Evolutionary conservation across 306 rosid genomes (phyloP).

Genomic region (Crotalaria pallida): DNA sequence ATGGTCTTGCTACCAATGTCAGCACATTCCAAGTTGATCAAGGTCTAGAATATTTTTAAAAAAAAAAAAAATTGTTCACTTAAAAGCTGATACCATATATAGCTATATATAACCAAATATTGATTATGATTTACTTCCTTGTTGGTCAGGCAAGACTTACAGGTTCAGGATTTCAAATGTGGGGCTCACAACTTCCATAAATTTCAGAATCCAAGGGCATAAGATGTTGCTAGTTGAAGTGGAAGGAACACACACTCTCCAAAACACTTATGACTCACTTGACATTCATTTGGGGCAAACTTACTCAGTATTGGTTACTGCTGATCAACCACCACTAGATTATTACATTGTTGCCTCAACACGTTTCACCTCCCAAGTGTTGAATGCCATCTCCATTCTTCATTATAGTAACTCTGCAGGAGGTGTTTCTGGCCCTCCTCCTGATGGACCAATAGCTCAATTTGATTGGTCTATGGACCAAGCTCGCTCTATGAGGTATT

Average conservation of each 20-base stretch:
- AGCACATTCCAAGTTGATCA: slow-evolving; percentile 65
- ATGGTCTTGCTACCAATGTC: slow-evolving; percentile 64
- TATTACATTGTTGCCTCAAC: slow-evolving; percentile 68
- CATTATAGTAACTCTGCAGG: slow-evolving; percentile 65
- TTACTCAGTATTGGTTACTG: slow-evolving; percentile 70
- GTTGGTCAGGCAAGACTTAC: slow-evolving; percentile 66
- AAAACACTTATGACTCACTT: slow-evolving; percentile 68
- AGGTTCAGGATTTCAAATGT: slow-evolving; percentile 79
- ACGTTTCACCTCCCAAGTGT: slow-evolving; percentile 61
- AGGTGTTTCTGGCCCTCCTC: slow-evolving; percentile 53
- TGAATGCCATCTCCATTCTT: slow-evolving; percentile 51
- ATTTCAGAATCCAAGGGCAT: slow-evolving; percentile 86
- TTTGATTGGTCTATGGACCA: slow-evolving; percentile 83
- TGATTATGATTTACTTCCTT: slow-evolving; percentile 9
- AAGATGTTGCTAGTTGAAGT: slow-evolving; percentile 74
- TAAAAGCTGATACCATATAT: background rate
- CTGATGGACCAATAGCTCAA: slow-evolving; percentile 66
- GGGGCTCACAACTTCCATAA: slow-evolving; percentile 67
- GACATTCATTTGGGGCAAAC: slow-evolving; percentile 85
- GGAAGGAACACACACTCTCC: slow-evolving; percentile 84
- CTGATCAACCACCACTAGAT: slow-evolving; percentile 68
- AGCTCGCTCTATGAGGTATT: slow-evolving; percentile 70
- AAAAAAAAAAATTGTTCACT: background rate
- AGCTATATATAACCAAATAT: background rate
- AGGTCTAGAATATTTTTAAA: slow-evolving; percentile 25